A percentile compares a stretch with the other conserved stretches of the same genome.
phyloP scores from a whole-genome alignment of 768 basidiomycete genomes.

The Lactarius sp. region DNA sequence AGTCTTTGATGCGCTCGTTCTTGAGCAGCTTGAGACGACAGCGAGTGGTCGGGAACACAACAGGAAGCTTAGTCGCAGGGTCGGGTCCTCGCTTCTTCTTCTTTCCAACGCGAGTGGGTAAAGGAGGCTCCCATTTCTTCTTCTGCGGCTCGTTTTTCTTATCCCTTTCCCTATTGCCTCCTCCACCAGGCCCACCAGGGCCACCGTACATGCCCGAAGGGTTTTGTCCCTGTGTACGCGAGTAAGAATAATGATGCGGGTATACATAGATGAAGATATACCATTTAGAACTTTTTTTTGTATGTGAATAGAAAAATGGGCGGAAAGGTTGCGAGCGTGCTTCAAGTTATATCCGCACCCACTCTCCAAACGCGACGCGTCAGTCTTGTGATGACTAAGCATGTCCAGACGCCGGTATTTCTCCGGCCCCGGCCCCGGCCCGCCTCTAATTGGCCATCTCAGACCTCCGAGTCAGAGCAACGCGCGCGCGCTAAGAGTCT shows the following conservation, averaged over 20 bases:
- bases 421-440: neutral
- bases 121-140: constrained; percentile 99
- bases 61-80: constrained; percentile 83
- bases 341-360: constrained; percentile 7
- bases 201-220: constrained; percentile 53
- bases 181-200: constrained; percentile 28
- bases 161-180: constrained; percentile 31
- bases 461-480: neutral
- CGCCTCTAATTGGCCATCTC: neutral
- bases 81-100: constrained; percentile 94
- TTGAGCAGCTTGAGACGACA: constrained; percentile 94
- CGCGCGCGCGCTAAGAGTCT: neutral
- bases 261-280: constrained; percentile 15
- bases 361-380: constrained; percentile 33
- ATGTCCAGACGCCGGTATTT: neutral
- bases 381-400: constrained; percentile 28
- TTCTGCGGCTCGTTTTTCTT: constrained; percentile 52
- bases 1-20: constrained; percentile 98
- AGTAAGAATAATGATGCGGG: neutral
- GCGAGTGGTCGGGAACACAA: constrained; percentile 90
- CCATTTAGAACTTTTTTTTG: constrained; percentile 15
- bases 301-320: constrained; percentile 1
- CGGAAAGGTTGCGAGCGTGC: constrained; percentile 13
- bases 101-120: constrained; percentile 95
- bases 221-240: constrained; percentile 57